Percentiles rank a stretch among this genome's conserved stretches.
Conservation (phyloP, 192 early-diverging fungal genomes). For the Kickxella alabastrina region DNA sequence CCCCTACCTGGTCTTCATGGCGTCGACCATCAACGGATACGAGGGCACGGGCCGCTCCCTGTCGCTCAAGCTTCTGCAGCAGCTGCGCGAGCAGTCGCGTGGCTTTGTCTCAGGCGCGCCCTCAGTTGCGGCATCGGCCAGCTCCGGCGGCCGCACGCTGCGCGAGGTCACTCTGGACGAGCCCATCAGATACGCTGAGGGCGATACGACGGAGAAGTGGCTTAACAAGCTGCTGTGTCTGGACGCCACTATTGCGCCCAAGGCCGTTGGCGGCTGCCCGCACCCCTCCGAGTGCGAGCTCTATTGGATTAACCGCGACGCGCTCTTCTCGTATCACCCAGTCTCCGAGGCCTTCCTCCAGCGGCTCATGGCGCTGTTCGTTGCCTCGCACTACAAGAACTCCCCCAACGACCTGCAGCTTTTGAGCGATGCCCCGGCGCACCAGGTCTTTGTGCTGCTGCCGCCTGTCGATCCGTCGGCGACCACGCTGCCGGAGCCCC, state of each 20-base stretch:
- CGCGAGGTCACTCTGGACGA: slow-evolving; percentile 90
- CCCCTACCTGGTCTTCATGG: slow-evolving; percentile 96
- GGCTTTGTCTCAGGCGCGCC: slow-evolving; percentile 57
- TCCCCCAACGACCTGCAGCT: slow-evolving; percentile 97
- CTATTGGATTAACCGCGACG: slow-evolving; percentile 95
- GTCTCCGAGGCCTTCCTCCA: slow-evolving; percentile 96
- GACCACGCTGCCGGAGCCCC: slow-evolving; percentile 81
- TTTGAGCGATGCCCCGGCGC: slow-evolving; percentile 95
- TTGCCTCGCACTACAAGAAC: slow-evolving; percentile 99
- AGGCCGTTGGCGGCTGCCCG: slow-evolving; percentile 79
- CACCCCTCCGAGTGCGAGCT: slow-evolving; percentile 92
- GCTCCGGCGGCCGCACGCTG: slow-evolving; percentile 64
- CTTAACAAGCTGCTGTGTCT: slow-evolving; percentile 92
- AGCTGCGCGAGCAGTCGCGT: slow-evolving; percentile 88
- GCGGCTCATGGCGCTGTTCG: slow-evolving; percentile 95
- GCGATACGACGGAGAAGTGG: slow-evolving; percentile 92
- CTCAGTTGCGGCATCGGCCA: slow-evolving; percentile 18
- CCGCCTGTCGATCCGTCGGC: slow-evolving; percentile 76
- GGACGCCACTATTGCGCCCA: slow-evolving; percentile 72
- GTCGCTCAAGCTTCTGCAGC: slow-evolving; percentile 91
- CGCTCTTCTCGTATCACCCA: slow-evolving; percentile 97
- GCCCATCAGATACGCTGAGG: slow-evolving; percentile 87
- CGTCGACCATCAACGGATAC: slow-evolving; percentile 98
- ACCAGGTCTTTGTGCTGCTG: slow-evolving; percentile 94
- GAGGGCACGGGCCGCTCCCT: slow-evolving; percentile 97